Evolutionary conservation across 2,329 filamentous ascomycete genomes (phyloP).

Genomic region (Didymosphaeria variabile): DNA sequence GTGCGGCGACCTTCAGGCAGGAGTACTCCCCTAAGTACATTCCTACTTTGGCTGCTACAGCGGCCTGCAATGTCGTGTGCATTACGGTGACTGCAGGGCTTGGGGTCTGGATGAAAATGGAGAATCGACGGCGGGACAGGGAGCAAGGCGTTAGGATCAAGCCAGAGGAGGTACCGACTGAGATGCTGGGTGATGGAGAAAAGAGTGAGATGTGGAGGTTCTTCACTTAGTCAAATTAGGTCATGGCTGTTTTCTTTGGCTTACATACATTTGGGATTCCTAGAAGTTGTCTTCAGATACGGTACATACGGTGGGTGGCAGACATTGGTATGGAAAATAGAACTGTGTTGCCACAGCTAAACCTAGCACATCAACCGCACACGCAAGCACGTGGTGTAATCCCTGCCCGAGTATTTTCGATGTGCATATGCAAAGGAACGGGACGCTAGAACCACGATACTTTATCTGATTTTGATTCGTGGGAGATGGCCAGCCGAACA

Average conservation of each 20-base stretch:
- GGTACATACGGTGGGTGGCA: background rate
- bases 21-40: slow-evolving; percentile 61
- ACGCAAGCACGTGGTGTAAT: background rate
- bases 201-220: slow-evolving; percentile 51
- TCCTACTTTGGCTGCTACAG: slow-evolving; percentile 58
- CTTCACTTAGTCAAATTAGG: slow-evolving; percentile 32
- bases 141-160: slow-evolving; percentile 48
- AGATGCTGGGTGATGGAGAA: slow-evolving; percentile 51
- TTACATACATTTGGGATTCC: background rate
- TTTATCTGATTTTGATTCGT: background rate
- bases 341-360: background rate
- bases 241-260: background rate
- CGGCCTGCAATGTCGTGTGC: slow-evolving; percentile 53
- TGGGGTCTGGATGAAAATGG: slow-evolving; percentile 57
- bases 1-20: slow-evolving; percentile 56
- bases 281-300: background rate
- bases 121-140: slow-evolving; percentile 54
- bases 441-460: background rate
- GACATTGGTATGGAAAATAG: background rate
- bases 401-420: background rate
- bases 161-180: slow-evolving; percentile 53
- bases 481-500: background rate
- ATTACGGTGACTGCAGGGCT: slow-evolving; percentile 52
- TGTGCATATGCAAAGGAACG: background rate
- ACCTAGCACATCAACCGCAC: background rate